Conservation (phyloP, 495 filamentous ascomycete species). For the Trypethelium eluteriae region DNA sequence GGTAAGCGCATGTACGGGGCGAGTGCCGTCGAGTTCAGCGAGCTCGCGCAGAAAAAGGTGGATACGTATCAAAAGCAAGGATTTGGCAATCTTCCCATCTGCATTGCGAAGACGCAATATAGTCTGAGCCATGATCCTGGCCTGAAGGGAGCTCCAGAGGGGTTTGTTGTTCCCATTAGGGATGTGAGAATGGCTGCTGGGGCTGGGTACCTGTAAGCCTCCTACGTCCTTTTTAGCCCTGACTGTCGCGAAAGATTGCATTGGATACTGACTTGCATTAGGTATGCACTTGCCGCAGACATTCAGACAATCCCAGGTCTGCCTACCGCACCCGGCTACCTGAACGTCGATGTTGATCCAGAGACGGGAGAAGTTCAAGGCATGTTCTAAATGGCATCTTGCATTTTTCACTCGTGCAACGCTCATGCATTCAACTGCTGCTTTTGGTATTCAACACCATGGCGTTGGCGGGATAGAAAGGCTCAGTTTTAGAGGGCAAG, state of each 20-base stretch:
- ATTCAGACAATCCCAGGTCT: slow-evolving; percentile 97
- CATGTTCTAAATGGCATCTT: slow-evolving; percentile 57
- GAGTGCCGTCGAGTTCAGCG: slow-evolving; percentile 81
- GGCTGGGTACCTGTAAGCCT: slow-evolving; percentile 75
- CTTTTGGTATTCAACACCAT: slow-evolving; percentile 10
- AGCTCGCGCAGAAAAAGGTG: slow-evolving; percentile 89
- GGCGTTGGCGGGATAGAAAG: not conserved
- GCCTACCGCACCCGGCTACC: slow-evolving; percentile 89
- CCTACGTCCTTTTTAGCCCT: too few species aligned
- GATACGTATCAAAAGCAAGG: slow-evolving; percentile 90
- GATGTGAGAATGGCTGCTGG: slow-evolving; percentile 92
- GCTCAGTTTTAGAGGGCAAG: not conserved
- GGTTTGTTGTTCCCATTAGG: slow-evolving; percentile 90
- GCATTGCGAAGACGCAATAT: slow-evolving; percentile 97
- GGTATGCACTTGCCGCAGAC: slow-evolving; percentile 89
- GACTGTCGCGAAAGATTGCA: slow-evolving; percentile 9
- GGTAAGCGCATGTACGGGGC: slow-evolving; percentile 91
- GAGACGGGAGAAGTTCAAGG: slow-evolving; percentile 96
- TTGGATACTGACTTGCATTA: slow-evolving; percentile 27
- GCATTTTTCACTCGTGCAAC: not conserved
- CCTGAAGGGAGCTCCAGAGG: slow-evolving; percentile 91
- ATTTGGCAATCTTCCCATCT: slow-evolving; percentile 86
- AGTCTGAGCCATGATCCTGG: slow-evolving; percentile 88
- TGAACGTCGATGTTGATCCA: slow-evolving; percentile 89
- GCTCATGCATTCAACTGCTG: slow-evolving; percentile 8